phyloP scores from a whole-genome alignment of 345 rosid genomes.

The Firmiana major region DNA sequence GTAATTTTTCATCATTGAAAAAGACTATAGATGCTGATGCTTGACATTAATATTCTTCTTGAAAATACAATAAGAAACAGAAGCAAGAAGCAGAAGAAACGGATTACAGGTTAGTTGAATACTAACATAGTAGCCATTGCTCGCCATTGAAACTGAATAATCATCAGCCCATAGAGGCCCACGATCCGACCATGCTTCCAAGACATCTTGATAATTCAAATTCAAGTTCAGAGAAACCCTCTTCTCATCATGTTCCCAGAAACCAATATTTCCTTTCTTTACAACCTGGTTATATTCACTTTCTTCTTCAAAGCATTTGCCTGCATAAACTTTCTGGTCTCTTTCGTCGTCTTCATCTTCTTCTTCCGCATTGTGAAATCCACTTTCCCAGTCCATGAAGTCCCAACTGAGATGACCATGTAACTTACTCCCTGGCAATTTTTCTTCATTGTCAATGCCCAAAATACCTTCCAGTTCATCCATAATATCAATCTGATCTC shows the following conservation, averaged over 20 bases:
- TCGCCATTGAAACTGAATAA: slow-evolving; percentile 28
- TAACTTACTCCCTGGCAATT: neutral
- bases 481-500: slow-evolving; percentile 15
- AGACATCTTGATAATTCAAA: slow-evolving; percentile 66
- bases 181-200: slow-evolving; percentile 70
- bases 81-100: slow-evolving; percentile 11
- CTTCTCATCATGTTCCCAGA: slow-evolving; percentile 41
- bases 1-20: neutral
- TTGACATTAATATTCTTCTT: neutral
- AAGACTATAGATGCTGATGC: neutral
- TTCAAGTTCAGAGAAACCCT: slow-evolving; percentile 48
- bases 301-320: slow-evolving; percentile 11
- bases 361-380: slow-evolving; percentile 20
- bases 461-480: slow-evolving; percentile 33
- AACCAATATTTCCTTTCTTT: slow-evolving; percentile 32
- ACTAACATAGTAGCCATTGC: slow-evolving; percentile 46
- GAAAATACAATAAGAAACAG: neutral
- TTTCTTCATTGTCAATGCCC: slow-evolving; percentile 30
- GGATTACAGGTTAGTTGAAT: neutral
- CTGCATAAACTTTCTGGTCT: slow-evolving; percentile 1
- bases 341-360: slow-evolving; percentile 24
- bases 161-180: slow-evolving; percentile 39
- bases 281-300: neutral
- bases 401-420: slow-evolving; percentile 30
- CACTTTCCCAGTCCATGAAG: slow-evolving; percentile 36